Evolutionary conservation across 345 rosid species (phyloP).

Genomic region (Balakata baccata): DNA sequence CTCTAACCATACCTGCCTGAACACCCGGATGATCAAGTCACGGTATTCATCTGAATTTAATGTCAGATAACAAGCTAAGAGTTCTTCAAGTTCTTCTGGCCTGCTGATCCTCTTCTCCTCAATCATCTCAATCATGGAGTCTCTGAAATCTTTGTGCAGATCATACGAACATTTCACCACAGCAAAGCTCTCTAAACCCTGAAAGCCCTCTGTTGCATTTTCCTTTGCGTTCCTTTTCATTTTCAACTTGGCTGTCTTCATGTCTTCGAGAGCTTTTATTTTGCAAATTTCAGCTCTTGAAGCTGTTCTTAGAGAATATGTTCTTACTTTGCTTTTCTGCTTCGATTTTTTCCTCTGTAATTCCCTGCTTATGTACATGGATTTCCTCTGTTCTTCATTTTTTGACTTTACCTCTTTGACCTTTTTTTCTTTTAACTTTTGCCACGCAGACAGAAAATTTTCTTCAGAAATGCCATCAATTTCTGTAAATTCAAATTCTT

Average conservation of each 20-base stretch:
- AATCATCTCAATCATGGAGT: slow-evolving; percentile 91
- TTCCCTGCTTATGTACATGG: slow-evolving; percentile 56
- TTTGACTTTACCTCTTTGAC: slow-evolving; percentile 42
- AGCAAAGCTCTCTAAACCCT: slow-evolving; percentile 56
- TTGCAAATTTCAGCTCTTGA: slow-evolving; percentile 49
- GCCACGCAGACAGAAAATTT: slow-evolving; percentile 30
- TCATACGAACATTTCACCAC: slow-evolving; percentile 67
- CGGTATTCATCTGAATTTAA: slow-evolving; percentile 69
- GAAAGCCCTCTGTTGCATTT: slow-evolving; percentile 26
- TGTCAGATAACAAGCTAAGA: slow-evolving; percentile 77
- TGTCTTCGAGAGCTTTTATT: slow-evolving; percentile 56
- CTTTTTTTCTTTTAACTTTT: slow-evolving; percentile 45
- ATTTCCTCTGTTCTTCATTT: slow-evolving; percentile 62
- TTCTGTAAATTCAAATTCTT: slow-evolving; percentile 22
- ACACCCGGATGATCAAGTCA: slow-evolving; percentile 81
- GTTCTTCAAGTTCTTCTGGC: slow-evolving; percentile 73
- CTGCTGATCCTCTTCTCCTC: slow-evolving; percentile 51
- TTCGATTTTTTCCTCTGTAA: slow-evolving; percentile 41
- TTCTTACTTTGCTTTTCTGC: slow-evolving; percentile 47
- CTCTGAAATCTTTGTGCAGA: slow-evolving; percentile 77
- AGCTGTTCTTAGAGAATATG: slow-evolving; percentile 55
- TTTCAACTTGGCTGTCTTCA: slow-evolving; percentile 56
- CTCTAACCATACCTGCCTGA: slow-evolving; percentile 70
- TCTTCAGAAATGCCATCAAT: slow-evolving; percentile 9
- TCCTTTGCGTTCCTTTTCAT: slow-evolving; percentile 40